Evolutionary conservation across 2,329 filamentous ascomycete species (phyloP), one percentile per base, ranked within the genome.

Genomic region (Alternaria conjuncta): DNA sequence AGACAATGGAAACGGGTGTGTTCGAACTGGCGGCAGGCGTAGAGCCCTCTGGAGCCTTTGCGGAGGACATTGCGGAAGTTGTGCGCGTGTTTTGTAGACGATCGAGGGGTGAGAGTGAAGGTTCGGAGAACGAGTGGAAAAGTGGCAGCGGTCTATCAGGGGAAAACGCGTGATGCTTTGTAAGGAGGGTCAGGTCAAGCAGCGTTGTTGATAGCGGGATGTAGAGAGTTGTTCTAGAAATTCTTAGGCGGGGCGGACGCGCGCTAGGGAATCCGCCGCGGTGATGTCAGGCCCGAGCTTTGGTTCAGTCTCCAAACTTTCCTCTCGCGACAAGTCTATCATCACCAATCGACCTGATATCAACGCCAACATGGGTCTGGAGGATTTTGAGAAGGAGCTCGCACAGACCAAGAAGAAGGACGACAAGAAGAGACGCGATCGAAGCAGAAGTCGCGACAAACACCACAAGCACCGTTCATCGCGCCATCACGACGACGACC

Each of bases 361-460:
- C 54, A 41, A 6, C 18, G 15, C 53, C 26, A 80, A 55, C 26
- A 89, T 89, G 88, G 84, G 85, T 6, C 77, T 90, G 62, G 87
- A 89, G 70, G 92, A 94, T 61, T 96, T 96, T 63, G 93, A 96
- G 79, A 92, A 90, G 76, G 84, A 89, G 25, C 84, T 96, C 12
- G 91, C 90, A 2, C 86, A 89, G 47, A 89, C 88, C 68, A 90
- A 89, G 74, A 82, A 82, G 50, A 84, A 86, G 58, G 84, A 88
- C 46, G 81, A 81, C 6, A 76, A 77, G 43, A 85, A 85, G 61
- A 81, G 80, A 63, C 80, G 82, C 46, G 79, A 82, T 43, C 81
- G 83, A 47, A 84, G 84, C 62, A 75, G 78, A 21, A 82, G 79
- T 68, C 75, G 75, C 59, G 77, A 79, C 57, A 68, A 73, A 25